Conservation (phyloP, 2,329 filamentous ascomycete genomes). For the Epichloe aotearoae region DNA sequence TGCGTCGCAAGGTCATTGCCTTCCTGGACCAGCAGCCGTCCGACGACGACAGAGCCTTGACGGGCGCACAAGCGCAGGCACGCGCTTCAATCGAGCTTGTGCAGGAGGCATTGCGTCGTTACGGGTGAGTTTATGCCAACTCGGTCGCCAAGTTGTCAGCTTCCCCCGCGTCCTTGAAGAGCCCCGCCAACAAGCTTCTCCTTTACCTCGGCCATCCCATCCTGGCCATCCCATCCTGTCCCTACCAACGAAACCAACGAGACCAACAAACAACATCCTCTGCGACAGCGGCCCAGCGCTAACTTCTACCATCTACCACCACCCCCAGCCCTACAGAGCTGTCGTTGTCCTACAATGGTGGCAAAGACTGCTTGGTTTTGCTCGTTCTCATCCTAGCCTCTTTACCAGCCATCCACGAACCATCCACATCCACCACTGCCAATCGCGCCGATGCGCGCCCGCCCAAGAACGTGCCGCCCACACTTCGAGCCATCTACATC, state of each 20-base stretch:
- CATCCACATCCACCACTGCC: slow-evolving; percentile 13
- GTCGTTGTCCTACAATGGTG: slow-evolving; percentile 90
- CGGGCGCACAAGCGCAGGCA: slow-evolving; percentile 60
- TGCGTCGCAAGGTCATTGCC: slow-evolving; percentile 46
- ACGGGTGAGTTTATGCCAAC: slow-evolving; percentile 43
- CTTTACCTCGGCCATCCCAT: not conserved
- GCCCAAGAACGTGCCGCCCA: slow-evolving; percentile 21
- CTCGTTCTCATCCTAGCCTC: slow-evolving; percentile 71
- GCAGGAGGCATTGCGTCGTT: slow-evolving; percentile 59
- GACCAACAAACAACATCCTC: too few relatives aligned
- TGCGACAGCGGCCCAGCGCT: not conserved
- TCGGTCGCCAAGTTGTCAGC: not conserved
- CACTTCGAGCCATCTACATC: slow-evolving; percentile 77
- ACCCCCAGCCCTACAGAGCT: slow-evolving; percentile 54
- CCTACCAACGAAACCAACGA: too few relatives aligned
- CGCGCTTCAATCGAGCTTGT: slow-evolving; percentile 60
- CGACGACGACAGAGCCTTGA: slow-evolving; percentile 41
- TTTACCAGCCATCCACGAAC: slow-evolving; percentile 25
- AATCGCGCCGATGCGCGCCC: slow-evolving; percentile 6
- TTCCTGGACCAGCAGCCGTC: slow-evolving; percentile 50
- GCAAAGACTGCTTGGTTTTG: slow-evolving; percentile 93
- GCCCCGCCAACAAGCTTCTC: not conserved
- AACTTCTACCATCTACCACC: not conserved
- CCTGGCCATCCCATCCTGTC: too few relatives aligned
- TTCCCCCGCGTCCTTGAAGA: not conserved